Conservation (phyloP, 768 basidiomycete genomes). For the Auriscalpium microsporum region DNA sequence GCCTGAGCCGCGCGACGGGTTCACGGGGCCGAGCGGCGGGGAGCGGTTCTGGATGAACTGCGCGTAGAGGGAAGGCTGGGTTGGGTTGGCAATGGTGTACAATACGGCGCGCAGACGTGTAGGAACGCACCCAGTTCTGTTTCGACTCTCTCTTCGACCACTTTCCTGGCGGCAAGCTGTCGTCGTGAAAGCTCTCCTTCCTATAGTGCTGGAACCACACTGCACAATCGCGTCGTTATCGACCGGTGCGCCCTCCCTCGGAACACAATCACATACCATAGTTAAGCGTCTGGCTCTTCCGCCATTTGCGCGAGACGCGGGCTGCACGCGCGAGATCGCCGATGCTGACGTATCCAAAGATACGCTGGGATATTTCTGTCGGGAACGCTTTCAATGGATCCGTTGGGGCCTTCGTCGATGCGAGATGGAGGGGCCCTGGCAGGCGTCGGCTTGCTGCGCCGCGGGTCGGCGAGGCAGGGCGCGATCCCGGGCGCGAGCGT, state of each 20-base stretch:
- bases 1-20: constrained; percentile 30
- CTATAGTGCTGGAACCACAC: constrained; percentile 94
- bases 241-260: too few relatives aligned
- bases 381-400: constrained; percentile 70
- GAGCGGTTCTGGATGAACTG: constrained; percentile 20
- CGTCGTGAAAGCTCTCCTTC: constrained; percentile 79
- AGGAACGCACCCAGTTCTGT: constrained; percentile 63
- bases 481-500: constrained; percentile 37
- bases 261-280: constrained; percentile 48
- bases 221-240: constrained; percentile 22
- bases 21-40: constrained; percentile 30
- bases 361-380: constrained; percentile 72
- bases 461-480: constrained; percentile 41
- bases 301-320: constrained; percentile 81
- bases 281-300: constrained; percentile 81
- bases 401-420: constrained; percentile 18
- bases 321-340: constrained; percentile 69
- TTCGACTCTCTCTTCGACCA: constrained; percentile 95
- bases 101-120: constrained; percentile 13
- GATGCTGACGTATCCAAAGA: constrained; percentile 58
- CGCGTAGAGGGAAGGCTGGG: constrained; percentile 1
- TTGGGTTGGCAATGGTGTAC: neutral
- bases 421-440: constrained; percentile 40
- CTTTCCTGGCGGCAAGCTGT: constrained; percentile 68
- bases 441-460: constrained; percentile 36